These are phyloP conservation scores for Didymella arachidicola DNA, from an alignment of 2,329 filamentous ascomycete genomes.

Conservation along the genomic window DNA sequence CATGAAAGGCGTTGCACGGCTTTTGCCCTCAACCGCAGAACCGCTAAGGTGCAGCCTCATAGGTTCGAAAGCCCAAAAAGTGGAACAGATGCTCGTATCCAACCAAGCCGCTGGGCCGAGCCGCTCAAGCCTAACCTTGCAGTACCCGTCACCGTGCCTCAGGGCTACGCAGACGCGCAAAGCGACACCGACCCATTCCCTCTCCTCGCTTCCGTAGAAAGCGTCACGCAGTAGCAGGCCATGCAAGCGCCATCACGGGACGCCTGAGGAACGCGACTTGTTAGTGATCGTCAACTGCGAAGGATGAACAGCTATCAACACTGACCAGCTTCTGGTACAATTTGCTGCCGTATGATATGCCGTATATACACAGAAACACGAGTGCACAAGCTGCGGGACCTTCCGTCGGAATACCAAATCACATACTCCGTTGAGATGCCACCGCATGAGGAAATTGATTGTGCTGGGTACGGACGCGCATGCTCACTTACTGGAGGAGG, in stretches of 20 bases:
- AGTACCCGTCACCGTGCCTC: neutral
- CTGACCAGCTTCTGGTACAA: neutral
- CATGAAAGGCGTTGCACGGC: constrained; percentile 1
- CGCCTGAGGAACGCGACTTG: neutral
- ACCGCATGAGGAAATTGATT: neutral
- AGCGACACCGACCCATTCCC: neutral
- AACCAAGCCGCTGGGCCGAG: constrained; percentile 2
- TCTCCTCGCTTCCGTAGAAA: neutral
- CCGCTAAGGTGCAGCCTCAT: constrained; percentile 3
- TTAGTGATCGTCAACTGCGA: neutral
- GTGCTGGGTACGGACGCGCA: neutral
- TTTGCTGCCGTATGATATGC: neutral
- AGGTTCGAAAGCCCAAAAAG: neutral
- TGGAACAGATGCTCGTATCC: neutral
- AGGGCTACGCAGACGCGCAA: neutral
- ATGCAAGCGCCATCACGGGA: neutral
- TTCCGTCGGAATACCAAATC: neutral
- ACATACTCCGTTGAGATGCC: neutral
- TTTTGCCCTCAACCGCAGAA: neutral
- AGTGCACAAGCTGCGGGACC: neutral
- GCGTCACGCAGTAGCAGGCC: neutral
- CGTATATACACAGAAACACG: neutral
- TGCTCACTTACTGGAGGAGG: neutral
- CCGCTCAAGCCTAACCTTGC: constrained; percentile 3
- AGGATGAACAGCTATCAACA: neutral